A percentile compares a stretch with the other conserved stretches of the same genome.
Conservation (phyloP, 768 basidiomycete species). For the Myochromella boudieri region DNA sequence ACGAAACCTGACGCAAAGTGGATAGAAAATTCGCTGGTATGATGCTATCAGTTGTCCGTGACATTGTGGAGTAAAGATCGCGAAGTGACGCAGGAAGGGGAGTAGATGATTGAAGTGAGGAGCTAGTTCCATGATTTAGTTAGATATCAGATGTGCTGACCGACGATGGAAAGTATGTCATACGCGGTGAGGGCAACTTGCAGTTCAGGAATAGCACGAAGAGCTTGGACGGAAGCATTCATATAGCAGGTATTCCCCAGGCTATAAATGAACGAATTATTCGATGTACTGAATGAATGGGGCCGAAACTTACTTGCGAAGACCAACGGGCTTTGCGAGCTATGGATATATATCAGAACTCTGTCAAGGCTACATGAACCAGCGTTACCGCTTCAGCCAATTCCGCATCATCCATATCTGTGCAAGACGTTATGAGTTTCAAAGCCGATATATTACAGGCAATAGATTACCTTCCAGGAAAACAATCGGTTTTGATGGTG, state of each 20-base stretch:
- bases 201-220: conserved; percentile 90
- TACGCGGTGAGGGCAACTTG: conserved; percentile 66
- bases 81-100: conserved; percentile 55
- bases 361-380: neutral
- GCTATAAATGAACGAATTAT: conserved; percentile 27
- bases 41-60: conserved; percentile 71
- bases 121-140: conserved; percentile 19
- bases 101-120: conserved; percentile 38
- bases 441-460: neutral
- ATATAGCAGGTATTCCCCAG: conserved; percentile 98
- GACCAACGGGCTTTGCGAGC: conserved; percentile 80
- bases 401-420: conserved; percentile 84
- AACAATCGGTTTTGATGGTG: conserved; percentile 73
- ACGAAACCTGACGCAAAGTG: conserved; percentile 59
- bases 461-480: conserved; percentile 76
- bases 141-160: neutral
- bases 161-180: conserved; percentile 19
- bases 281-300: neutral
- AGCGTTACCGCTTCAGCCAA: conserved; percentile 74
- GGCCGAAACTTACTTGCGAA: conserved; percentile 58
- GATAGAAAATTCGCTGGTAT: conserved; percentile 70
- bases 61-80: conserved; percentile 73
- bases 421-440: neutral
- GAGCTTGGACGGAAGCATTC: conserved; percentile 93
- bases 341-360: conserved; percentile 27